Evolutionary conservation across 208 protist species (phyloP).

Genomic region (Porcisia hertigi): DNA sequence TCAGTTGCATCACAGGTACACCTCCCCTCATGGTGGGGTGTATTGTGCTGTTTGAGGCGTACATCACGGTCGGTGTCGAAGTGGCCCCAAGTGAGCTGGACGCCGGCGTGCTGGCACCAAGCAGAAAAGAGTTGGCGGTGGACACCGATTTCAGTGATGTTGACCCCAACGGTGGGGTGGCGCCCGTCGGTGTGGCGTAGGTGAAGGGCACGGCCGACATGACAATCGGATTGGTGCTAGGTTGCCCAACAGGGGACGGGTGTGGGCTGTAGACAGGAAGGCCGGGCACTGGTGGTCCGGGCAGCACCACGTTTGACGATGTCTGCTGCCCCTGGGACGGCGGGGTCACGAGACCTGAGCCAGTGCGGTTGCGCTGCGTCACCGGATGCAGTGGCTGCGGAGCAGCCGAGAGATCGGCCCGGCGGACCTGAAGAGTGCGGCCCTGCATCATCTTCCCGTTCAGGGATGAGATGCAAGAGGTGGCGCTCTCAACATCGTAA

Average conservation of each 20-base stretch:
- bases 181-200: conserved; percentile 14
- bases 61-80: conserved; percentile 18
- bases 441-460: conserved; percentile 44
- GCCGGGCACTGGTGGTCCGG: neutral
- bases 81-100: conserved; percentile 23
- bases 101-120: conserved; percentile 10
- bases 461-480: conserved; percentile 50
- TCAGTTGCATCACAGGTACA: conserved; percentile 25
- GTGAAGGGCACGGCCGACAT: conserved; percentile 20
- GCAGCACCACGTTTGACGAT: neutral
- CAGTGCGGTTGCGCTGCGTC: conserved; percentile 30
- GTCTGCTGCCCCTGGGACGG: neutral
- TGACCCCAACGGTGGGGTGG: neutral
- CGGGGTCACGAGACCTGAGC: conserved; percentile 21
- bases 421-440: conserved; percentile 58
- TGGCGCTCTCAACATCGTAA: conserved; percentile 45
- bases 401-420: conserved; percentile 53
- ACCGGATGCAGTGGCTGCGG: conserved; percentile 35
- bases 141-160: neutral
- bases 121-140: conserved; percentile 9
- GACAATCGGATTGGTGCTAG: neutral
- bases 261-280: conserved; percentile 17
- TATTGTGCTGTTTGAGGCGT: conserved; percentile 13
- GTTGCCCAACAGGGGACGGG: neutral
- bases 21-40: conserved; percentile 17